These are phyloP conservation scores for Aureobasidium sp. DNA, from an alignment of 2,329 filamentous ascomycete species.

Conservation along the genomic window DNA sequence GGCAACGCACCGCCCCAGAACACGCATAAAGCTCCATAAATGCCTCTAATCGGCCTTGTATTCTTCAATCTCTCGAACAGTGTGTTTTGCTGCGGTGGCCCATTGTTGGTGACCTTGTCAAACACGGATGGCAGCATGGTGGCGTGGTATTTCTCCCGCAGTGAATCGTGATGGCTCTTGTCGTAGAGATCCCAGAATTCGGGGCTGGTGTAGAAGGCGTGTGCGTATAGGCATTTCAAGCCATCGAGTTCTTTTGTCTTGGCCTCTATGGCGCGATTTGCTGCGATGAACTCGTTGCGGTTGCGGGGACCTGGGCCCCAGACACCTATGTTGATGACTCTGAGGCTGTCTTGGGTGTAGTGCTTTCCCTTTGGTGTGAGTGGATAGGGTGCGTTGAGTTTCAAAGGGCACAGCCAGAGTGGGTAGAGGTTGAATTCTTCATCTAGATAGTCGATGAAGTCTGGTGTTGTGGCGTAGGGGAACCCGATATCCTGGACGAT, in stretches of 20 bases:
- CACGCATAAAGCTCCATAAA: conserved; percentile 32
- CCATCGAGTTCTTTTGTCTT: conserved; percentile 62
- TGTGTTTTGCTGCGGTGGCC: conserved; percentile 20
- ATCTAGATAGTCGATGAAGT: conserved; percentile 47
- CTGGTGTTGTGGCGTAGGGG: conserved; percentile 42
- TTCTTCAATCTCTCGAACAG: conserved; percentile 23
- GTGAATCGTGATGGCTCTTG: conserved; percentile 49
- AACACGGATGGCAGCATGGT: conserved; percentile 56
- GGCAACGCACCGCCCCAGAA: conserved; percentile 18
- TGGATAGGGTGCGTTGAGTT: not conserved
- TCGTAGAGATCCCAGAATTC: conserved; percentile 62
- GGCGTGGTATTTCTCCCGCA: conserved; percentile 56
- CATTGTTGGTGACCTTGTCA: conserved; percentile 57
- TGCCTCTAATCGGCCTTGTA: conserved; percentile 29
- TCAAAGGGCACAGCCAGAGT: conserved; percentile 51
- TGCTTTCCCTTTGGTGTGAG: not conserved
- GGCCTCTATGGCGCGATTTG: conserved; percentile 63
- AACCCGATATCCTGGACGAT: conserved; percentile 56
- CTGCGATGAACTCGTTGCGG: conserved; percentile 50
- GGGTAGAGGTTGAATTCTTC: conserved; percentile 44
- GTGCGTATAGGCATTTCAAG: conserved; percentile 81
- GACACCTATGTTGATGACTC: conserved; percentile 52
- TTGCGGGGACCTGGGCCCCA: conserved; percentile 66
- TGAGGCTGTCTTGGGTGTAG: not conserved
- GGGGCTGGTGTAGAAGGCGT: conserved; percentile 68